Base-by-base conservation (phyloP, 805 yeast genomes). In the Wickerhamiella occidentalis region DNA sequence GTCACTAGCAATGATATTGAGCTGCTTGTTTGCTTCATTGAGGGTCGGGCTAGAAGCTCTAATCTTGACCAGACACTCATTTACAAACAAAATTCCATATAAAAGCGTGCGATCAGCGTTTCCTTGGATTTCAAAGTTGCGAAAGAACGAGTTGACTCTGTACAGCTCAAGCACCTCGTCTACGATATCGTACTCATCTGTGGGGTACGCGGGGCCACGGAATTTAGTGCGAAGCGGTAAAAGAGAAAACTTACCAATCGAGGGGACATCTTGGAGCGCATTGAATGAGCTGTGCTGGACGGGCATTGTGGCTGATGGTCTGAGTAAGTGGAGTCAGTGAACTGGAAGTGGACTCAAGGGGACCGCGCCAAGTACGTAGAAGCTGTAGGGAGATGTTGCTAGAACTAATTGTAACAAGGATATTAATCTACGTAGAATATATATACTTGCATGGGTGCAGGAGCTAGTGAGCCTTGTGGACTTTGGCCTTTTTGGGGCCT, bases 101-200 rank as follows among this genome's bases (percentile, higher is more conserved):
- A 94, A 88, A 52, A 92, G 71, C 9, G 90, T 76, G 56, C 99
- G 75, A 64, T 92, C 99, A 3, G 96, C 82, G 19, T 94, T 84
- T 11, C 96, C 95, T 65, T 86, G 86, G 69, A 92, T 88, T 68
- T 92, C 98, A 64, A 92, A 92, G 72, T 92, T 92, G 64, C 85
- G 83, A 76, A 92, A 92, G 68, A 92, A 90, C 11, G 96, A 84
- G 66, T 92, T 92, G 58, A 96, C 96, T 56, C 98, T 75, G 68
- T 92, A 92, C 49, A 92, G 73, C 66, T 92, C 97, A 49, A 92
- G 68, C 23, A 80, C 75, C 65, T 92, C 99, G 64, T 92, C 99
- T 51, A 85, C 75, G 51, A 92, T 84, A 67, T 92, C 99, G 63
- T 88, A 90, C 57, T 79, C 85, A 15, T 61, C 64, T 51, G 78